Evolutionary conservation across 2,329 filamentous ascomycete species (phyloP).

Genomic region (Aureobasidium sp.): DNA sequence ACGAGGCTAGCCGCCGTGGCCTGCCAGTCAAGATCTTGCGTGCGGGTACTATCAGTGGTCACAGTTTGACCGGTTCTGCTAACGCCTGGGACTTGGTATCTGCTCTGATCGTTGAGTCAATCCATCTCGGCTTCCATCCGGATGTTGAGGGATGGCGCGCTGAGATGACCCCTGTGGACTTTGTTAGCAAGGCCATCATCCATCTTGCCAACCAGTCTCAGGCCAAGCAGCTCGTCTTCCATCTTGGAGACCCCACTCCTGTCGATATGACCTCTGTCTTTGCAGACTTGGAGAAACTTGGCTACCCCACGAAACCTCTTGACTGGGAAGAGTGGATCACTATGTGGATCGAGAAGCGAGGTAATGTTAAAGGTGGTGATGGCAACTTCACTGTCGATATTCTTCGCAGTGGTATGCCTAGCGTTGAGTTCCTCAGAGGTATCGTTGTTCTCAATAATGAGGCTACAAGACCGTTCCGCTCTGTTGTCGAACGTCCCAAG

Average conservation of each 20-base stretch:
- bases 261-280: slow-evolving; percentile 61
- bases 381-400: slow-evolving; percentile 72
- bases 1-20: slow-evolving; percentile 59
- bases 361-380: slow-evolving; percentile 55
- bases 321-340: slow-evolving; percentile 66
- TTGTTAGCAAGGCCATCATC: slow-evolving; percentile 66
- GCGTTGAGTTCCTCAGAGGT: slow-evolving; percentile 59
- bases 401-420: slow-evolving; percentile 72
- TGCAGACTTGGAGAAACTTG: slow-evolving; percentile 54
- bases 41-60: slow-evolving; percentile 69
- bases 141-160: slow-evolving; percentile 67
- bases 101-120: slow-evolving; percentile 67
- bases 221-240: slow-evolving; percentile 58
- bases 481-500: slow-evolving; percentile 54
- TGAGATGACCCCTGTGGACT: slow-evolving; percentile 80
- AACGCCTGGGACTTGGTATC: slow-evolving; percentile 74
- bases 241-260: slow-evolving; percentile 65
- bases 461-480: slow-evolving; percentile 54
- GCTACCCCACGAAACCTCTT: slow-evolving; percentile 60
- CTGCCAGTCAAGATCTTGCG: slow-evolving; percentile 64
- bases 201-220: slow-evolving; percentile 58
- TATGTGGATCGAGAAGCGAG: slow-evolving; percentile 64
- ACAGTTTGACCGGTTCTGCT: slow-evolving; percentile 64
- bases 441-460: slow-evolving; percentile 68
- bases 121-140: slow-evolving; percentile 62